These are phyloP conservation scores for Yamadazyma olivae DNA, from an alignment of 805 yeast species.

Conservation along the genomic window DNA sequence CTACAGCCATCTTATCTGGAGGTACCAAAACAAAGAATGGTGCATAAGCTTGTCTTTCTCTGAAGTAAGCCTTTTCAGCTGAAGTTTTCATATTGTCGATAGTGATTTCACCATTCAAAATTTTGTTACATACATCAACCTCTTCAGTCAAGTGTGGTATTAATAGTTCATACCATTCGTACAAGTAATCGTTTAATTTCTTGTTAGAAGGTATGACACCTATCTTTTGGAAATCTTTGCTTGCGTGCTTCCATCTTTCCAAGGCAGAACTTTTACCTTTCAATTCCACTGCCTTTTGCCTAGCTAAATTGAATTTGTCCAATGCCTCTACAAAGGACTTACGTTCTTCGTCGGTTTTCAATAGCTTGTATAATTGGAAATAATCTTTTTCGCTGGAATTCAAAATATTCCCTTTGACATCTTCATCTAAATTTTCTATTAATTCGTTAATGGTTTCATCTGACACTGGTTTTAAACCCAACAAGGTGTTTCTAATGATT, in stretches of 20 bases:
- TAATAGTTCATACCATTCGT: slow-evolving; percentile 80
- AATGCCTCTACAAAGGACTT: slow-evolving; percentile 59
- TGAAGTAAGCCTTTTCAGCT: slow-evolving; percentile 23
- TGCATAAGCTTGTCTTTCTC: slow-evolving; percentile 59
- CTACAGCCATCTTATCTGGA: slow-evolving; percentile 78
- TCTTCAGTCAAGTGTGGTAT: slow-evolving; percentile 70
- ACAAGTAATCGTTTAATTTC: slow-evolving; percentile 68
- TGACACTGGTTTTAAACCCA: slow-evolving; percentile 33
- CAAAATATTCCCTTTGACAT: slow-evolving; percentile 22
- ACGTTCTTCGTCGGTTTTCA: slow-evolving; percentile 44
- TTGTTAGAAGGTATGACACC: slow-evolving; percentile 56
- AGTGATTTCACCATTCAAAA: slow-evolving; percentile 28
- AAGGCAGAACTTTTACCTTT: slow-evolving; percentile 82
- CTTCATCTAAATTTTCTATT: slow-evolving; percentile 25
- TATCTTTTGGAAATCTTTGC: slow-evolving; percentile 59
- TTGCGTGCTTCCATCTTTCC: slow-evolving; percentile 84
- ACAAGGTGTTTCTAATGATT: slow-evolving; percentile 70
- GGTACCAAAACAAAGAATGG: slow-evolving; percentile 73
- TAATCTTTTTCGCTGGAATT: slow-evolving; percentile 52
- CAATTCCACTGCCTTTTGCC: slow-evolving; percentile 75
- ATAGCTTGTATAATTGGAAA: slow-evolving; percentile 58
- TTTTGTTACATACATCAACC: slow-evolving; percentile 49
- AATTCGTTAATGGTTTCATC: slow-evolving; percentile 22
- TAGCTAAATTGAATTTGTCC: slow-evolving; percentile 65
- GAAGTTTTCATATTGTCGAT: slow-evolving; percentile 13